Base-by-base conservation (phyloP, 257 asterid species). In the Verbascum thapsus region DNA sequence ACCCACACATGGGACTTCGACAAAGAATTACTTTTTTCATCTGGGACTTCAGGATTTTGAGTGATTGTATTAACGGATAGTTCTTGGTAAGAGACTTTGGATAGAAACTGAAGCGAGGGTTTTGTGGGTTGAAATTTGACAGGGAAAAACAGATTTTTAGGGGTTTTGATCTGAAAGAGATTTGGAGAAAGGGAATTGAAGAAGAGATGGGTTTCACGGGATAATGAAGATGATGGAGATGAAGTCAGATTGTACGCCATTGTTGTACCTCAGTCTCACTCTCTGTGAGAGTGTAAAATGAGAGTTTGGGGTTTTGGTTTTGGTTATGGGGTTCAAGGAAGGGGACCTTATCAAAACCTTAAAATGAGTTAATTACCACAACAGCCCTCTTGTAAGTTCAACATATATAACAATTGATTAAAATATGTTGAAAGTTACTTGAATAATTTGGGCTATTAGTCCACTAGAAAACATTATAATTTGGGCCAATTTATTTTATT, bases 1-100 rank as follows among this genome's bases (percentile, higher is more conserved):
- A 94, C 83, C 99, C 97, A 94, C 17, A 86, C 53, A 71, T 63
- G 41, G 50, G 81, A 62, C 49, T 85, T 88, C 10, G 94, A 49
- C 0, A 76, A 72, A 53, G 88, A 47, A 0, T 3, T 13, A 10
- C 71, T 1, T 30, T 72, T 76, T 15, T 35, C 80, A 58, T 48
- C 72, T 18, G 83, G 69, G 72, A 12, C 17, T 51, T 72, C 63
- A 7, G 82, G 68, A 54, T 44, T 72, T 58, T 58, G 51, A 7
- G 74, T 22, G 41, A 37, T 62, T 16, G 74, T 51, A 51, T 61
- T 19, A 50, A 61, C 64, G 18, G 69, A 1, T 38, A 20, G 74
- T 49, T 79, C 81, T 40, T 77, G 87, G 10, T 80, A 32, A 20
- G 87, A 83, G 52, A 82, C 66, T 16, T 67, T 67, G 34, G 78